These are phyloP conservation scores for Diaporthe ilicicola DNA, from an alignment of 2,329 filamentous ascomycete genomes.

Conservation along the genomic window DNA sequence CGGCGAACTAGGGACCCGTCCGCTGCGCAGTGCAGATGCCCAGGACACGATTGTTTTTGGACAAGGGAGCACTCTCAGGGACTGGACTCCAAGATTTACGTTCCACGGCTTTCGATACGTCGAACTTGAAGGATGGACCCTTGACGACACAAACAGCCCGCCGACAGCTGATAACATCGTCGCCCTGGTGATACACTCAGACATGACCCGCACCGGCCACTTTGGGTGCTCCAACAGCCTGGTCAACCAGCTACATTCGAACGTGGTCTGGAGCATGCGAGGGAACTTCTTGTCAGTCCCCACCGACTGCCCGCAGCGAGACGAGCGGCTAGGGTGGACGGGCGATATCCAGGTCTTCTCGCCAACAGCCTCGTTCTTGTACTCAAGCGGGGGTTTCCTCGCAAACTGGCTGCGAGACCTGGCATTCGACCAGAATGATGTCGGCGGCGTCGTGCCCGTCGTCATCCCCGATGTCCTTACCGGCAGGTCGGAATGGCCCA, in stretches of 20 bases:
- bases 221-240: slow-evolving; percentile 61
- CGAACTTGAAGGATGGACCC: slow-evolving; percentile 55
- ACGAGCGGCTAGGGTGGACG: slow-evolving; percentile 64
- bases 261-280: slow-evolving; percentile 64
- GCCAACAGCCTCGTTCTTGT: slow-evolving; percentile 61
- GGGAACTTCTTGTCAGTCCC: slow-evolving; percentile 67
- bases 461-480: slow-evolving; percentile 43
- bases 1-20: slow-evolving; percentile 49
- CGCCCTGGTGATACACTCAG: slow-evolving; percentile 55
- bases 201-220: slow-evolving; percentile 57
- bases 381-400: slow-evolving; percentile 60
- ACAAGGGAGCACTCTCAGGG: not conserved
- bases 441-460: slow-evolving; percentile 44
- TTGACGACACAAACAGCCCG: slow-evolving; percentile 22
- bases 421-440: slow-evolving; percentile 43
- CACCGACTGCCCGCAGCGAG: slow-evolving; percentile 65
- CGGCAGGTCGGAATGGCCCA: slow-evolving; percentile 25
- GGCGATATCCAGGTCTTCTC: slow-evolving; percentile 60
- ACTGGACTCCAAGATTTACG: slow-evolving; percentile 57
- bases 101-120: slow-evolving; percentile 63
- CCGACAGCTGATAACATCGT: slow-evolving; percentile 35
- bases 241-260: slow-evolving; percentile 63
- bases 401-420: slow-evolving; percentile 59
- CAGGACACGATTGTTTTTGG: slow-evolving; percentile 47
- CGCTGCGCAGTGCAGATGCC: slow-evolving; percentile 53